A percentile compares a stretch with the other conserved stretches of the same genome.
These are phyloP conservation scores for Pestalotiopsis sp. DNA, from an alignment of 2,329 filamentous ascomycete species.

Conservation along the genomic window DNA sequence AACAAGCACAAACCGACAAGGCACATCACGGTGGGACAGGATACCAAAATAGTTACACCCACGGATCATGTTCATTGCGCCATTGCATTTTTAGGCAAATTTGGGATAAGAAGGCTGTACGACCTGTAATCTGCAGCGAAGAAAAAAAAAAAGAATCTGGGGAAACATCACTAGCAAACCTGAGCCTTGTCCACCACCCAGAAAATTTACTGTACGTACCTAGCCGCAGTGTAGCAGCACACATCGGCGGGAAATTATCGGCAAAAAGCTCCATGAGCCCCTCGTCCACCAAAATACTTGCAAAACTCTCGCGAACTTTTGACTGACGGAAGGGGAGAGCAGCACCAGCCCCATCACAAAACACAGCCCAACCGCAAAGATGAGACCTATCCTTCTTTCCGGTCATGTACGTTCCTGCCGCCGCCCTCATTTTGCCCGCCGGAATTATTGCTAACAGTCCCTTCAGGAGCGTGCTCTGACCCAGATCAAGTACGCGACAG, in stretches of 20 bases:
- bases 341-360: slow-evolving; percentile 6
- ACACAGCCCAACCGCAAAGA: slow-evolving; percentile 53
- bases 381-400: slow-evolving; percentile 95
- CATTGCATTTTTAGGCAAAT: not conserved
- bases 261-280: slow-evolving; percentile 10
- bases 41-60: not conserved
- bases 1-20: not conserved
- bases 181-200: not conserved
- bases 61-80: not conserved
- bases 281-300: slow-evolving; percentile 12
- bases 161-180: not conserved
- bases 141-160: not conserved
- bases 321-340: slow-evolving; percentile 10
- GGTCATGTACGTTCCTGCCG: slow-evolving; percentile 68
- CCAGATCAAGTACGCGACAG: slow-evolving; percentile 75
- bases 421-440: not conserved
- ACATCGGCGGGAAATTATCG: slow-evolving; percentile 5
- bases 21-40: not conserved
- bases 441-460: slow-evolving; percentile 19
- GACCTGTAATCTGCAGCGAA: not conserved
- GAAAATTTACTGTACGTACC: not conserved
- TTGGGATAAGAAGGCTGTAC: not conserved
- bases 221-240: not conserved
- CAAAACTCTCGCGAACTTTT: slow-evolving; percentile 12
- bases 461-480: slow-evolving; percentile 84